Conservation (phyloP, 2,329 filamentous ascomycete species). For the Ophiostoma tasmaniense region DNA sequence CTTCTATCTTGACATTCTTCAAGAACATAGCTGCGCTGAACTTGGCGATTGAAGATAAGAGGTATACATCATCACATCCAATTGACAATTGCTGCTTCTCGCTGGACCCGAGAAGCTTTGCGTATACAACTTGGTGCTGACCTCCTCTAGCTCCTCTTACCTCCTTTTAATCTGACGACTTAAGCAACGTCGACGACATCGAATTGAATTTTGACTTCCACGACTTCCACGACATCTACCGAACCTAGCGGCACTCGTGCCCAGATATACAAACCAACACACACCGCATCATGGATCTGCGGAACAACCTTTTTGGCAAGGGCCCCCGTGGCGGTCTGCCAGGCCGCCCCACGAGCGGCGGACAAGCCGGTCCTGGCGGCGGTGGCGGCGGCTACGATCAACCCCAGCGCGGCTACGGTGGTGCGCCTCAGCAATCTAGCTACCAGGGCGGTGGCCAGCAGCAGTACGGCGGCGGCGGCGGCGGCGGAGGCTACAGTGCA, state of each 20-base stretch:
- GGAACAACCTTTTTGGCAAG: slow-evolving; percentile 39
- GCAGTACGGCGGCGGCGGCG: slow-evolving; percentile 18
- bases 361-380: background rate
- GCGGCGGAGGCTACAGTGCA: slow-evolving; percentile 19
- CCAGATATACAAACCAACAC: background rate
- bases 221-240: background rate
- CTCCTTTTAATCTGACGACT: background rate
- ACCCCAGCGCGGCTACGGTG: slow-evolving; percentile 19
- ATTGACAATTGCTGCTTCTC: background rate
- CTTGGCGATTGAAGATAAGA: background rate
- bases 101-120: slow-evolving; percentile 4
- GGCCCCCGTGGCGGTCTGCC: slow-evolving; percentile 29
- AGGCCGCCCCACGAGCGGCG: slow-evolving; percentile 24
- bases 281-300: slow-evolving; percentile 30
- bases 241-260: background rate
- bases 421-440: slow-evolving; percentile 16
- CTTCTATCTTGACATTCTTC: background rate
- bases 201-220: background rate
- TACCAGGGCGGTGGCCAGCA: slow-evolving; percentile 13
- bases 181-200: background rate
- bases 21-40: too few species aligned
- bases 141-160: background rate
- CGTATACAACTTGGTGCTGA: background rate
- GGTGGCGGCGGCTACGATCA: slow-evolving; percentile 13
- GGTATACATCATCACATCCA: background rate